Evolutionary conservation across 148 eudicot species (phyloP).

Genomic region (Rhododendron ferrugineum): DNA sequence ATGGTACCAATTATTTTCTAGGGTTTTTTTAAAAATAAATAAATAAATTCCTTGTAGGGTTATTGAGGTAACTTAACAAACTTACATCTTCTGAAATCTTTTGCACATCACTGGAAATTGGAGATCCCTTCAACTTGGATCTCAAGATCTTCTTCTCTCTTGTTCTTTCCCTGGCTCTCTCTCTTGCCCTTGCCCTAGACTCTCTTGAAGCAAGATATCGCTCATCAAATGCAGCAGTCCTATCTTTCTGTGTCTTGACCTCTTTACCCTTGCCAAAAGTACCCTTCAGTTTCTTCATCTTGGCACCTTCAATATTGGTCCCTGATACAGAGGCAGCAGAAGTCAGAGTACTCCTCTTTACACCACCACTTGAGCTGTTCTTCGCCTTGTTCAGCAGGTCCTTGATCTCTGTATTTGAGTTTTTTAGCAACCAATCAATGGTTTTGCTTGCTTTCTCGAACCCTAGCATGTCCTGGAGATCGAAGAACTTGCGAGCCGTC

Average conservation of each 20-base stretch:
- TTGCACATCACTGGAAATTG: not conserved
- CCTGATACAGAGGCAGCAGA: not conserved
- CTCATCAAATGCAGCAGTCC: not conserved
- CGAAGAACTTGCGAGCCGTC: slow-evolving; percentile 61
- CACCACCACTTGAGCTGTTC: not conserved
- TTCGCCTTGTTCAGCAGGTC: slow-evolving; percentile 27
- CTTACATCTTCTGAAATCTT: not conserved
- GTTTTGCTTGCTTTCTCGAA: slow-evolving; percentile 73
- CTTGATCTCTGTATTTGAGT: slow-evolving; percentile 54
- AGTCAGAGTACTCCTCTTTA: not conserved
- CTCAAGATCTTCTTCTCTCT: slow-evolving; percentile 20
- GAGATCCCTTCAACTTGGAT: not conserved
- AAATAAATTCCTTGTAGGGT: not conserved
- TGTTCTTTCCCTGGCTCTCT: slow-evolving; percentile 57
- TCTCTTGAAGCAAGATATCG: slow-evolving; percentile 19
- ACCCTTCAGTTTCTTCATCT: not conserved
- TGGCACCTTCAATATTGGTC: too few relatives aligned
- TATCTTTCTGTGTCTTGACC: not conserved
- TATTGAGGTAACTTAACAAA: not conserved
- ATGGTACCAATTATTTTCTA: not conserved
- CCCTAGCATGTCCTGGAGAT: slow-evolving; percentile 66
- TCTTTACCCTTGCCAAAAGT: not conserved
- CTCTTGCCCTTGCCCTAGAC: slow-evolving; percentile 55
- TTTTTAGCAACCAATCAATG: slow-evolving; percentile 60
- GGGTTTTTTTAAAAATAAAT: not conserved